Evolutionary conservation across 768 basidiomycete genomes (phyloP).

Genomic region (Agrocybe praecox): DNA sequence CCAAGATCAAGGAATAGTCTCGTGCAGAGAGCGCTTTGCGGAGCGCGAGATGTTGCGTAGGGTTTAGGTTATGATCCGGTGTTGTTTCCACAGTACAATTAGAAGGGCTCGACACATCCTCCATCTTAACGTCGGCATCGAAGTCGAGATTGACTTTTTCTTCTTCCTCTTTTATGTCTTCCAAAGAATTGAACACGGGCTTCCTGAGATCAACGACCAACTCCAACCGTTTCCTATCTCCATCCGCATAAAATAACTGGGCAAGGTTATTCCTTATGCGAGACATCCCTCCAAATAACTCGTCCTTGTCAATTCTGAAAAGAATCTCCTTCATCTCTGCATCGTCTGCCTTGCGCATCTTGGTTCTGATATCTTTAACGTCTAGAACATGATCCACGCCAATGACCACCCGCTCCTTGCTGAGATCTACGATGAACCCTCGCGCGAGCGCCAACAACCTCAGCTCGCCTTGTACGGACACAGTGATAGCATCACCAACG

Average conservation of each 20-base stretch:
- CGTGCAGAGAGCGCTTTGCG: slow-evolving; percentile 72
- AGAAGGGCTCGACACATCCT: background rate
- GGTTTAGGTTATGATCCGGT: slow-evolving; percentile 50
- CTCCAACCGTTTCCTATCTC: slow-evolving; percentile 65
- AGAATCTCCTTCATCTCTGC: slow-evolving; percentile 25
- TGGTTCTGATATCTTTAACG: slow-evolving; percentile 12
- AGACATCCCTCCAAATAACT: slow-evolving; percentile 83
- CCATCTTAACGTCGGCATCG: background rate
- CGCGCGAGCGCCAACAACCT: slow-evolving; percentile 80
- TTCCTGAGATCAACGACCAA: slow-evolving; percentile 81
- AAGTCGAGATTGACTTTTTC: background rate
- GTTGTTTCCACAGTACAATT: background rate
- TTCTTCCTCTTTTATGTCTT: too few relatives aligned
- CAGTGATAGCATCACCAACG: slow-evolving; percentile 78
- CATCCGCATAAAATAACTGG: slow-evolving; percentile 80
- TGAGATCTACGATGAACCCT: slow-evolving; percentile 81
- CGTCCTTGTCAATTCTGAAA: slow-evolving; percentile 95
- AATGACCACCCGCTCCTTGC: slow-evolving; percentile 62
- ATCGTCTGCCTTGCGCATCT: background rate
- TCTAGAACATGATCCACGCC: slow-evolving; percentile 83
- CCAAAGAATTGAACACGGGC: slow-evolving; percentile 58
- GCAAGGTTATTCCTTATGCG: slow-evolving; percentile 91
- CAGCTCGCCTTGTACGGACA: slow-evolving; percentile 78
- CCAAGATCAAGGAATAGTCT: slow-evolving; percentile 91
- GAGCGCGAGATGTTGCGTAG: slow-evolving; percentile 73